These are phyloP conservation scores for Myxozyma melibiosi DNA, from an alignment of 805 yeast genomes.

Conservation along the genomic window DNA sequence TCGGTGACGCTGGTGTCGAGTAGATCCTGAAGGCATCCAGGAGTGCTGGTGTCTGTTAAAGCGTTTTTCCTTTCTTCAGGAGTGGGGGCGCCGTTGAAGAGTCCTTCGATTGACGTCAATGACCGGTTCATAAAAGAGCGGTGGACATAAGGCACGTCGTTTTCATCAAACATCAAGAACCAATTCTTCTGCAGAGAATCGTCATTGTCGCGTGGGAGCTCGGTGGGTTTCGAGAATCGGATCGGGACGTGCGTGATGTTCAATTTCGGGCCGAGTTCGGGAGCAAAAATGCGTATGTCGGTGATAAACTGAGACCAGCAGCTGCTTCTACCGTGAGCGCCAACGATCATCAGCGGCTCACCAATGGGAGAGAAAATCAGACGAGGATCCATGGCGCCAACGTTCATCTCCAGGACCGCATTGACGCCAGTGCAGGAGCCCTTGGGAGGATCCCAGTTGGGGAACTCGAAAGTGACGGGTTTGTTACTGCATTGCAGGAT, in stretches of 20 bases:
- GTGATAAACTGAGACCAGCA: constrained; percentile 23
- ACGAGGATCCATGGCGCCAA: constrained; percentile 24
- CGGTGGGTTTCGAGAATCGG: constrained; percentile 9
- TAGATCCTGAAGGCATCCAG: constrained; percentile 6
- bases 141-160: constrained; percentile 19
- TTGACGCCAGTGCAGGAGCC: constrained; percentile 13
- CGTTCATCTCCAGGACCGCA: not conserved
- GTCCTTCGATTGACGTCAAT: not conserved
- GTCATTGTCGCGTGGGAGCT: constrained; percentile 11
- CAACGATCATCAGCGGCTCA: constrained; percentile 26
- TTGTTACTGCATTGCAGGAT: constrained; percentile 10
- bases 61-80: not conserved
- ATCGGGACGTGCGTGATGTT: constrained; percentile 19
- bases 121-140: constrained; percentile 18
- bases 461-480: not conserved
- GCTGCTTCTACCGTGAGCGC: constrained; percentile 9
- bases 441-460: constrained; percentile 8
- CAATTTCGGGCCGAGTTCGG: constrained; percentile 21
- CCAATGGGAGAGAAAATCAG: constrained; percentile 27
- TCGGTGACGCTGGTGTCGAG: constrained; percentile 1
- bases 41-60: not conserved
- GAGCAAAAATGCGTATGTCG: constrained; percentile 22
- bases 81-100: not conserved
- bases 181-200: constrained; percentile 22
- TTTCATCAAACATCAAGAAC: constrained; percentile 24